phyloP scores from a whole-genome alignment of 2,329 filamentous ascomycete genomes.

The Colletotrichum plurivorum region DNA sequence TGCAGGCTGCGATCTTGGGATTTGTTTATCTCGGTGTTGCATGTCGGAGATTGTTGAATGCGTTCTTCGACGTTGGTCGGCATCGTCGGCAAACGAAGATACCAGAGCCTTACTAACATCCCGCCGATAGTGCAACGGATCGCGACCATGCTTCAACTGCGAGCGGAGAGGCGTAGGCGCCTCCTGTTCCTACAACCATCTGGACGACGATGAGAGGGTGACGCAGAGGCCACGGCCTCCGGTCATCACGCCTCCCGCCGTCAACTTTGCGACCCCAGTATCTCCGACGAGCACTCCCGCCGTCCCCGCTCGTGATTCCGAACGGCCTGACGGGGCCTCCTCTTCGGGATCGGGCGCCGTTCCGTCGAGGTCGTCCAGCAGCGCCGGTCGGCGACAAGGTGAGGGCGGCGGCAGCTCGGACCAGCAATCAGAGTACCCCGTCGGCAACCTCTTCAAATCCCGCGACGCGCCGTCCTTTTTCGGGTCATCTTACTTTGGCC shows the following conservation, averaged over 20 bases:
- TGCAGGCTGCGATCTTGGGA: neutral
- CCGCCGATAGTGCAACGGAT: constrained; percentile 30
- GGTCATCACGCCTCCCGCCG: neutral
- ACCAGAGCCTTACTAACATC: neutral
- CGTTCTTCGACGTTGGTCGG: neutral
- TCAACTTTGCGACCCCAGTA: constrained; percentile 17
- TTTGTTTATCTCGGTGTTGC: neutral
- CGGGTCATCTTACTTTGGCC: constrained; percentile 51
- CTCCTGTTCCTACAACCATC: constrained; percentile 25
- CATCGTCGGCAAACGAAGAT: neutral
- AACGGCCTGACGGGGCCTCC: constrained; percentile 4
- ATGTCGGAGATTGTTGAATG: neutral
- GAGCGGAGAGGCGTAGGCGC: constrained; percentile 28
- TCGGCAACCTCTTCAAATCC: constrained; percentile 49
- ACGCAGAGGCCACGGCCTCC: neutral
- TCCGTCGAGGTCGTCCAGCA: constrained; percentile 17
- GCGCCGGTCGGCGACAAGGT: constrained; percentile 21
- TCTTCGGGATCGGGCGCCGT: constrained; percentile 4
- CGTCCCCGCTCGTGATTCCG: neutral
- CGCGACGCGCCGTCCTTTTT: constrained; percentile 49
- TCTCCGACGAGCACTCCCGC: neutral
- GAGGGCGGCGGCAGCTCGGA: constrained; percentile 20
- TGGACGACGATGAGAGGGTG: constrained; percentile 4
- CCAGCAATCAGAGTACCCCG: constrained; percentile 25
- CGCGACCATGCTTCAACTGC: constrained; percentile 36